Percentiles rank a stretch among this genome's conserved stretches.
These are phyloP conservation scores for Penicillium sp. DNA, from an alignment of 2,329 filamentous ascomycete species.

Conservation along the genomic window DNA sequence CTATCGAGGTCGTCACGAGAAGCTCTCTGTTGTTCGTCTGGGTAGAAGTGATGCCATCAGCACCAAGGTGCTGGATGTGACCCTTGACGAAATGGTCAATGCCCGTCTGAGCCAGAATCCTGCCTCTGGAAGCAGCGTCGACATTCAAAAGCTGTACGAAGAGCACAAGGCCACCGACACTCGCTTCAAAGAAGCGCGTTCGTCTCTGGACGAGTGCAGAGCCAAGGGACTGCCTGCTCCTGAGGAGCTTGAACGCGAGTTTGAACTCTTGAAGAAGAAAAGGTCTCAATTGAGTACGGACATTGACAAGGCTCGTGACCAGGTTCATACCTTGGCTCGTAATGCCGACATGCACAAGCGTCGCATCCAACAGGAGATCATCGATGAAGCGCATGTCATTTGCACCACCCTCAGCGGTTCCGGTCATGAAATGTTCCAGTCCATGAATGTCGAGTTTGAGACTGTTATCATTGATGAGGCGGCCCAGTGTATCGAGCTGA, in stretches of 20 bases:
- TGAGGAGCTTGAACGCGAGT: slow-evolving; percentile 63
- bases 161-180: slow-evolving; percentile 59
- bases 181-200: slow-evolving; percentile 65
- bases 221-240: slow-evolving; percentile 45
- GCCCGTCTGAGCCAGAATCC: slow-evolving; percentile 55
- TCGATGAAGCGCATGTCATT: slow-evolving; percentile 85
- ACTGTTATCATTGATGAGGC: slow-evolving; percentile 98
- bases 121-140: slow-evolving; percentile 45
- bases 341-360: slow-evolving; percentile 82
- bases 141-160: slow-evolving; percentile 64
- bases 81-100: slow-evolving; percentile 85
- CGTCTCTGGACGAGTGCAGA: slow-evolving; percentile 65
- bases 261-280: slow-evolving; percentile 71
- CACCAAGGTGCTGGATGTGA: slow-evolving; percentile 79
- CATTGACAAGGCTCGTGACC: slow-evolving; percentile 84
- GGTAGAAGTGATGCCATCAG: slow-evolving; percentile 93
- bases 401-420: slow-evolving; percentile 93
- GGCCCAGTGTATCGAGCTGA: slow-evolving; percentile 95
- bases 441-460: slow-evolving; percentile 91
- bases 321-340: slow-evolving; percentile 72
- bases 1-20: slow-evolving; percentile 63
- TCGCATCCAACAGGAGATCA: slow-evolving; percentile 81
- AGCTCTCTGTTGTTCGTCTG: slow-evolving; percentile 81
- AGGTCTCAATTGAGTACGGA: slow-evolving; percentile 72
- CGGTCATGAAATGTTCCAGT: slow-evolving; percentile 96